These are phyloP conservation scores for Oxyria digyna DNA, from an alignment of 148 eudicot species.

Conservation along the genomic window DNA sequence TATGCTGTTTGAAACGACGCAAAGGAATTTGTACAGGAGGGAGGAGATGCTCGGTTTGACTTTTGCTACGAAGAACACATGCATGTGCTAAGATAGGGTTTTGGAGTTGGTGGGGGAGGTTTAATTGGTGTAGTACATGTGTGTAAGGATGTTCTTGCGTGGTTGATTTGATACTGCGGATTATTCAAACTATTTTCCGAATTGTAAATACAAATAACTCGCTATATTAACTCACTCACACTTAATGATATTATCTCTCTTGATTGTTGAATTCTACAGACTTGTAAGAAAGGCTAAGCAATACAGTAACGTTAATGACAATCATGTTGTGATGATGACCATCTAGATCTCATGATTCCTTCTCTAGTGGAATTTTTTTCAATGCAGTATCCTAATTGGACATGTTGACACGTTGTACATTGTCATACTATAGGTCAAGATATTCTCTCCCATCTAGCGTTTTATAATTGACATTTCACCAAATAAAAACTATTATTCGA, in stretches of 20 bases:
- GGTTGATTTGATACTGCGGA: background rate
- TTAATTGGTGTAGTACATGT: constrained; percentile 5
- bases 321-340: too few species aligned
- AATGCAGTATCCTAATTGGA: background rate
- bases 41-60: background rate
- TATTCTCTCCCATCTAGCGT: background rate
- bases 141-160: constrained; percentile 4
- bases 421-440: background rate
- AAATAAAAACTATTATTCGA: background rate
- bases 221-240: background rate
- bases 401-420: constrained; percentile 1
- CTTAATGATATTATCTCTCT: too few species aligned
- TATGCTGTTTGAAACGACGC: background rate
- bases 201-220: constrained; percentile 2
- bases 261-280: too few species aligned
- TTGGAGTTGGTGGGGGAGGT: constrained; percentile 9
- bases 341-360: too few species aligned
- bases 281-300: too few species aligned
- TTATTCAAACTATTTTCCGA: background rate
- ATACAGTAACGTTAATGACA: too few species aligned
- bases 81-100: constrained; percentile 12
- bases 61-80: background rate
- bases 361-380: too few species aligned
- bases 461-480: background rate
- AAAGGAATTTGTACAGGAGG: constrained; percentile 5